Conservation (phyloP, 768 basidiomycete genomes). For the Amanita polypyramis region DNA sequence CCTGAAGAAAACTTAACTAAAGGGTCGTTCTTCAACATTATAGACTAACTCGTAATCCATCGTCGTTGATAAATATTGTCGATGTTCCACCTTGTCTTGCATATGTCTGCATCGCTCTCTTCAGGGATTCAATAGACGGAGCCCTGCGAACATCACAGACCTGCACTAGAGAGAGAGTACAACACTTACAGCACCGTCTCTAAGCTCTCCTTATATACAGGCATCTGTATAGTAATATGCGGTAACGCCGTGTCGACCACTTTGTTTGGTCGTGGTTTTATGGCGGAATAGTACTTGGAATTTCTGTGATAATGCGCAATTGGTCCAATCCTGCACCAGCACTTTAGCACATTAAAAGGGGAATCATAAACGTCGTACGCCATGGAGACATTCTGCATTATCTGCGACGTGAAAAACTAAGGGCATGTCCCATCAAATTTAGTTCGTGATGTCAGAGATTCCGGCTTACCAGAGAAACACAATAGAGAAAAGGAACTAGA, state of each 20-base stretch:
- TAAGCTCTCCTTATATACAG: constrained; percentile 78
- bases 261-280: constrained; percentile 40
- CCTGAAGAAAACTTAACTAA: constrained; percentile 20
- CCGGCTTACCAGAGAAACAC: constrained; percentile 48
- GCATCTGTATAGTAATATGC: constrained; percentile 74
- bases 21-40: not conserved
- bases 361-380: constrained; percentile 28
- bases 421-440: constrained; percentile 9
- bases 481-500: constrained; percentile 58
- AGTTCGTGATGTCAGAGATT: constrained; percentile 15
- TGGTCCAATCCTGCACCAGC: constrained; percentile 49
- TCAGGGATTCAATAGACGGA: constrained; percentile 64
- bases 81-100: constrained; percentile 77
- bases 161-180: not conserved
- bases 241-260: constrained; percentile 47
- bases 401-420: constrained; percentile 71
- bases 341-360: constrained; percentile 9
- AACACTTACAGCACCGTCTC: constrained; percentile 50
- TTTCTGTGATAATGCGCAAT: constrained; percentile 73
- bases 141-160: constrained; percentile 13
- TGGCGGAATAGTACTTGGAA: constrained; percentile 71
- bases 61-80: constrained; percentile 70
- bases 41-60: constrained; percentile 41
- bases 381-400: constrained; percentile 59
- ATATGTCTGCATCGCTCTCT: constrained; percentile 81